Base-by-base conservation (phyloP, 768 basidiomycete species). In the Trametes punicea region DNA sequence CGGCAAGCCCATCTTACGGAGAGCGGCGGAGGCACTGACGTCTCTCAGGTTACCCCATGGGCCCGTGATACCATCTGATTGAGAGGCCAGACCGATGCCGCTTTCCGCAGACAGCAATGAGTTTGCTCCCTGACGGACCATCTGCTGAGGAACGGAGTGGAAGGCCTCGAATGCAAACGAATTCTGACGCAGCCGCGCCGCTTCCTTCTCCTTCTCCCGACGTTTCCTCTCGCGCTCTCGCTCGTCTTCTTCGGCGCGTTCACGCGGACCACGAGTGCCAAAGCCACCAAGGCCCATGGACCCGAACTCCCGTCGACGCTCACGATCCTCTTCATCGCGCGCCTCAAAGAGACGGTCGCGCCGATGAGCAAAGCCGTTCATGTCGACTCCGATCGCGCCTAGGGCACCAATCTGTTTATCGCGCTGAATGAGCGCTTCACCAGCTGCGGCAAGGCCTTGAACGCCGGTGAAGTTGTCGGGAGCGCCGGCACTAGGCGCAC, bases 131-230 rank as follows among this genome's bases (percentile, higher is more conserved):
- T 67, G 65, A 31, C 68, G 71, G 29, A 67, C 66, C 60, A 78
- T 74, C 30, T 69, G 69, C 33, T 64, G 72, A 25, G 75, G 75
- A 1, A 85, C 79, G 1, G 84, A 82, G 67, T 91, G 85, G 74
- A 92, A 93, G 2, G 89, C 86, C 64, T 93, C 90, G 66, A 81
- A 92, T 1, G 87, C 80, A 21, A 75, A 73, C 2, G 79, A 66
- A 46, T 70, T 71, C 47, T 75, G 68, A 7, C 78, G 63, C 50
- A 80, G 62, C 21, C 72, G 71, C 31, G 78, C 75, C 56, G 76
- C 71, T 45, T 79, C 79, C 67, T 80, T 84, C 65, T 77, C 79
- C 64, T 80, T 81, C 62, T 75, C 69, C 45, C 76, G 70, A 53
- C 84, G 74, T 78, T 72, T 67, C 77, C 81, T 63, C 77, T 72